Base-by-base conservation (phyloP, 73 alveolate species). In the Uronychia setigera region DNA sequence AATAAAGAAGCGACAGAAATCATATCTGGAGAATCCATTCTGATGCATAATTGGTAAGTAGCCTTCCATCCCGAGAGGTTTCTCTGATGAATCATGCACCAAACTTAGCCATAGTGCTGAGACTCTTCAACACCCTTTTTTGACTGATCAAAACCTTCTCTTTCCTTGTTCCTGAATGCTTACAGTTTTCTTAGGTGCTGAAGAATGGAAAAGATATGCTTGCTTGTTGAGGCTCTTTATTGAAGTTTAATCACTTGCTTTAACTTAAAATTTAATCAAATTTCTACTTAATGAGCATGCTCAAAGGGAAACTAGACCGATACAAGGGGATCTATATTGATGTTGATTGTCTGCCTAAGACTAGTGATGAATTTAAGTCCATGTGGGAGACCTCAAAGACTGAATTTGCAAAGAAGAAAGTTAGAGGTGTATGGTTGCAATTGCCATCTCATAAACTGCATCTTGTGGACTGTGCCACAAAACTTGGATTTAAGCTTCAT, bases 401-500 rank as follows among this genome's bases (percentile, higher is more conserved):
- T 46, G n/a, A 11, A 46, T 46, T 26, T 81, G 89, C 89, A 33
- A 80, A 25, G 0, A 29, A 87, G 26, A 82, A 82, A 26, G 28
- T 29, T 0, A 80, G 89, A 35, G 93, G 89, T 35, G 46, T 87
- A 5, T 87, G 93, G 93, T 1, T 87, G 46, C 58, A 87, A 35
- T 32, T 87, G 27, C 59, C 80, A 0, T 28, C 27, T 27, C n/a
- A 25, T 1, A 80, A 87, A 1, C 31, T 85, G 1, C 85, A 82
- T 60, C 75, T 88, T n/a, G 58, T 82, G 29, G 88, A 83, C 32
- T 34, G 82, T 58, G 91, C 91, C 58, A 59, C 83, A 26, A 27
- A 81, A 32, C 84, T 76, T 28, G 92, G 92, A 25, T 92, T 92
- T 78, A 28, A 81, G 29, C 78, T 83, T 83, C 96, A 92, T 79